phyloP scores from a whole-genome alignment of 129 eudicot species.

The Cynara cardunculus region DNA sequence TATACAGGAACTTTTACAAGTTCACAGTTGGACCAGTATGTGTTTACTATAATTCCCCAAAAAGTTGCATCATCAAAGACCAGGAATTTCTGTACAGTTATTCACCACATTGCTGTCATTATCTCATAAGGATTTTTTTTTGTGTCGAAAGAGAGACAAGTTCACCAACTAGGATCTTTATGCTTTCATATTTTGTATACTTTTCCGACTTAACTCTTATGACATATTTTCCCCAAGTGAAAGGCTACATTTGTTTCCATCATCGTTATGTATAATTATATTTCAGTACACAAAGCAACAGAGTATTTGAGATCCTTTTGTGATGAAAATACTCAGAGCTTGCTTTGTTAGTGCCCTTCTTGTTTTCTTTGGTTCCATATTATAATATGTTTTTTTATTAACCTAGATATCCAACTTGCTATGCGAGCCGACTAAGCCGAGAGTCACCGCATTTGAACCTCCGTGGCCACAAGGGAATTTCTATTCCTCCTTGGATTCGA shows the following conservation, averaged over 20 bases:
- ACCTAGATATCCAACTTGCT: too few relatives aligned
- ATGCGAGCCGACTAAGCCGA: too few relatives aligned
- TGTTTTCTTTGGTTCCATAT: background rate
- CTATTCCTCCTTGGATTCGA: too few relatives aligned
- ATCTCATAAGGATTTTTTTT: background rate
- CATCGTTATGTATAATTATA: too few relatives aligned
- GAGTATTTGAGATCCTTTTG: background rate
- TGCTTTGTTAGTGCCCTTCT: background rate
- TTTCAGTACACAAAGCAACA: background rate
- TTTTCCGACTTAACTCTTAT: background rate
- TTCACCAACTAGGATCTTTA: background rate
- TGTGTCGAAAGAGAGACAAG: background rate
- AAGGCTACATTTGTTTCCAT: background rate
- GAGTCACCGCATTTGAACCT: too few relatives aligned
- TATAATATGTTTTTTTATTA: too few relatives aligned
- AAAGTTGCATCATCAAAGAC: background rate
- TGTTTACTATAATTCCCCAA: background rate
- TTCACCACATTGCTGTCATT: background rate
- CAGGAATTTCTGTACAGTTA: background rate
- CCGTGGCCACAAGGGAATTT: too few relatives aligned
- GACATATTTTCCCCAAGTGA: background rate
- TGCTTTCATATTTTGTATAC: background rate
- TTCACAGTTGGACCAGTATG: background rate
- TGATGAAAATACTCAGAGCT: background rate
- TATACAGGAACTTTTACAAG: background rate